phyloP scores from a whole-genome alignment of 73 alveolate species.

The Paramecium pentaurelia region DNA sequence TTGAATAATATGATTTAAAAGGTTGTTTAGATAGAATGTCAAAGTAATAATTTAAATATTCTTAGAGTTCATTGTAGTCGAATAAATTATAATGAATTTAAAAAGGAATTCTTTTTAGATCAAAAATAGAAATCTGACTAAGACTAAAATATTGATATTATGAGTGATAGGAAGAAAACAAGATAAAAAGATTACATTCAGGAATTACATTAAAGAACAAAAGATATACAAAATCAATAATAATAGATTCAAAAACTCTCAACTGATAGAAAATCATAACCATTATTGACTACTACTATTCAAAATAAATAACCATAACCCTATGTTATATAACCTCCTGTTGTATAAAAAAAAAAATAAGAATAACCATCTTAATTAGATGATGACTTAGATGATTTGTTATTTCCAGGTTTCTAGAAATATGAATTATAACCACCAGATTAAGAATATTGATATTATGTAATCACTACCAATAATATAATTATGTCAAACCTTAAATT shows the following conservation, averaged over 20 bases:
- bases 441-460: not conserved
- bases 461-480: not conserved
- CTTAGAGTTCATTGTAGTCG: constrained; percentile 30
- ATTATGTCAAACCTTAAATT: not conserved
- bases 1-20: not conserved
- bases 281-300: not conserved
- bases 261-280: not conserved
- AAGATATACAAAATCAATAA: not conserved
- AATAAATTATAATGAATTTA: constrained; percentile 22
- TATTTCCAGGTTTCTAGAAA: constrained; percentile 43
- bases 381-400: constrained; percentile 37
- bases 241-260: not conserved
- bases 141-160: not conserved
- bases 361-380: not conserved
- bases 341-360: not conserved
- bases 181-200: constrained; percentile 5
- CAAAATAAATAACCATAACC: not conserved
- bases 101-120: not conserved
- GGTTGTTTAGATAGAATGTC: constrained; percentile 30
- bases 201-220: not conserved
- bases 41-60: not conserved
- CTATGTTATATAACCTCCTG: not conserved
- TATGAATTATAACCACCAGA: not conserved
- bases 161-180: not conserved
- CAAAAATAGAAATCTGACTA: not conserved